phyloP scores from a whole-genome alignment of 1,139 yeast genomes.

The Debaryomyces coudertii region DNA sequence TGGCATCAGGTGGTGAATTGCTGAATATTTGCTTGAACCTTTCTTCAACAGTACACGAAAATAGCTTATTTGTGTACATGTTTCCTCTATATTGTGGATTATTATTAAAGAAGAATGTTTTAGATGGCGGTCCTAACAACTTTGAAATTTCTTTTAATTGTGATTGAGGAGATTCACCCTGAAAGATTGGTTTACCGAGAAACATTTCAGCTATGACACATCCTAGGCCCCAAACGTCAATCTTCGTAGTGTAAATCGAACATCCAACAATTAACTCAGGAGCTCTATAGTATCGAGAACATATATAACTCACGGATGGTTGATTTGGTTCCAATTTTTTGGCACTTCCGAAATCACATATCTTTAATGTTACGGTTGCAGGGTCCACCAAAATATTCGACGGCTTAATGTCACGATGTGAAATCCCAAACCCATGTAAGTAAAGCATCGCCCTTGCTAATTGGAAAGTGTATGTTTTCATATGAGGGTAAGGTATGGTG shows the following conservation, averaged over 20 bases:
- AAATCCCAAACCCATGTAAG: constrained; percentile 75
- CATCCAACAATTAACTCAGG: constrained; percentile 84
- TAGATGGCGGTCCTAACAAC: constrained; percentile 75
- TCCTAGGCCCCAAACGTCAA: constrained; percentile 86
- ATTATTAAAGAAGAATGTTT: constrained; percentile 70
- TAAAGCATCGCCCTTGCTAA: constrained; percentile 82
- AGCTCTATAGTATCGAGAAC: constrained; percentile 81
- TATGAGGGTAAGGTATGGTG: constrained; percentile 71
- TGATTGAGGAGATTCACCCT: constrained; percentile 73
- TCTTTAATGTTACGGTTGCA: constrained; percentile 61
- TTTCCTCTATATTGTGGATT: constrained; percentile 78
- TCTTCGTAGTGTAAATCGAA: constrained; percentile 72
- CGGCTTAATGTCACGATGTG: constrained; percentile 84
- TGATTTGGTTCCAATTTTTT: constrained; percentile 73
- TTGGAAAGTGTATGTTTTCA: constrained; percentile 79
- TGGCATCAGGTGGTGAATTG: constrained; percentile 69
- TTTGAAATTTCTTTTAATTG: constrained; percentile 80
- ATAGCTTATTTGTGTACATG: constrained; percentile 67
- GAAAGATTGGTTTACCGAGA: constrained; percentile 79
- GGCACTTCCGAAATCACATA: constrained; percentile 85
- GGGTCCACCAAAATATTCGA: constrained; percentile 79
- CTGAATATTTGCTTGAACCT: constrained; percentile 72
- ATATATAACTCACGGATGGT: constrained; percentile 77
- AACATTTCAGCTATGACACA: constrained; percentile 87
- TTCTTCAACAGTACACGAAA: constrained; percentile 60